Evolutionary conservation across 805 yeast genomes (phyloP).

Genomic region (Spathaspora boniae): DNA sequence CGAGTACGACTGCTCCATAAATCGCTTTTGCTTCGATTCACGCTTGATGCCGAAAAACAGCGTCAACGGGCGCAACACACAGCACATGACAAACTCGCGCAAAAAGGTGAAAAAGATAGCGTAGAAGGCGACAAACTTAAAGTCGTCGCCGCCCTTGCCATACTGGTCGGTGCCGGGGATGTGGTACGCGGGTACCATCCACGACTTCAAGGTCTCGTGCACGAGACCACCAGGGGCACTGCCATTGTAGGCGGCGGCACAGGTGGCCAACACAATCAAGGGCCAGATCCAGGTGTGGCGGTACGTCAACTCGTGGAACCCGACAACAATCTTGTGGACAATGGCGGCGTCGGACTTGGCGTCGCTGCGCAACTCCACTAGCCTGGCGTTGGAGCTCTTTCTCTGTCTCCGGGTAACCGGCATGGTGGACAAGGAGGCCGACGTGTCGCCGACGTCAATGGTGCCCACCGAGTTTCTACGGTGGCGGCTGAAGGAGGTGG

Average conservation of each 20-base stretch:
- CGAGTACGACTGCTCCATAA: conserved; percentile 90
- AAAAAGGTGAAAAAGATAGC: conserved; percentile 85
- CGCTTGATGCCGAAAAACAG: conserved; percentile 44
- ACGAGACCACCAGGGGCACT: conserved; percentile 56
- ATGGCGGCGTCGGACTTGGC: conserved; percentile 48
- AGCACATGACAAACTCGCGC: conserved; percentile 89
- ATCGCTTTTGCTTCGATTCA: conserved; percentile 64
- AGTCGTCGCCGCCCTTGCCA: conserved; percentile 85
- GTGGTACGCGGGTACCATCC: conserved; percentile 63
- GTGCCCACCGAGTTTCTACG: conserved; percentile 73
- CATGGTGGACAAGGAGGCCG: conserved; percentile 64
- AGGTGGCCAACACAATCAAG: conserved; percentile 40
- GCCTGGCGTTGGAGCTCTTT: conserved; percentile 28
- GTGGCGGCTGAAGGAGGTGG: conserved; percentile 20
- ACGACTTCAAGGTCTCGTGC: conserved; percentile 56
- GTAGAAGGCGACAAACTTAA: conserved; percentile 72
- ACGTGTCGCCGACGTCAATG: conserved; percentile 67
- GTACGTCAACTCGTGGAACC: conserved; percentile 55
- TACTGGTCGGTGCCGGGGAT: conserved; percentile 63
- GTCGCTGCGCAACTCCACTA: conserved; percentile 25
- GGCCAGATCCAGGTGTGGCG: conserved; percentile 76
- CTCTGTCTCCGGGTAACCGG: conserved; percentile 42
- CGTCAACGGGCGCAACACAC: conserved; percentile 73
- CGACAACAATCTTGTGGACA: conserved; percentile 51
- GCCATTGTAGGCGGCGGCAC: conserved; percentile 44